A percentile compares a stretch with the other conserved stretches of the same genome.
phyloP scores from a whole-genome alignment of 2,329 filamentous ascomycete genomes.

The Thermomyces lanuginosus region DNA sequence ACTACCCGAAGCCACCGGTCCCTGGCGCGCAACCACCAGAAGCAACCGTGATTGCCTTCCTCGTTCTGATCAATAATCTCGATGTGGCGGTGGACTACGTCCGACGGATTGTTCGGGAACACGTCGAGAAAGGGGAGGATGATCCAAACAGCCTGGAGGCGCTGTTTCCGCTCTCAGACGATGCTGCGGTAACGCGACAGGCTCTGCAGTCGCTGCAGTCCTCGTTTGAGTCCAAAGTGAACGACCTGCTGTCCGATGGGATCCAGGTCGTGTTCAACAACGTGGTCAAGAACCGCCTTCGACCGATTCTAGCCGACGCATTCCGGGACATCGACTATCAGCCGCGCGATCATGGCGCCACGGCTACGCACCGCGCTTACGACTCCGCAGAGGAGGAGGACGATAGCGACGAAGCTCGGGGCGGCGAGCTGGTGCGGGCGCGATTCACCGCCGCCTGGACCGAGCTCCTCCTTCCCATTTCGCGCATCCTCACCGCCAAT shows the following conservation, averaged over 20 bases:
- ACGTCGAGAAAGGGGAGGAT: constrained; percentile 29
- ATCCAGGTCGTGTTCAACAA: constrained; percentile 74
- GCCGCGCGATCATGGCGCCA: constrained; percentile 28
- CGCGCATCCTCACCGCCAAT: constrained; percentile 62
- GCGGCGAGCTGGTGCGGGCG: constrained; percentile 51
- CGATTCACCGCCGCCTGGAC: constrained; percentile 80
- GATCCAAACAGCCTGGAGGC: constrained; percentile 34
- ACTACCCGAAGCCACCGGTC: constrained; percentile 64
- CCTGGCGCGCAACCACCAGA: constrained; percentile 75
- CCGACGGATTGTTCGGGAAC: constrained; percentile 60
- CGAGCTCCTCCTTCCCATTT: constrained; percentile 66
- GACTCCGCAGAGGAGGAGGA: constrained; percentile 19
- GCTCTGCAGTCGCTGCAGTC: constrained; percentile 52
- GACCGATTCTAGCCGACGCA: constrained; percentile 68
- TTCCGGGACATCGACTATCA: constrained; percentile 88
- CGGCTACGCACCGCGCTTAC: constrained; percentile 26
- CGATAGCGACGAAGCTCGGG: constrained; percentile 22
- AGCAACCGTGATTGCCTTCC: constrained; percentile 71
- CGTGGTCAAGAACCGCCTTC: constrained; percentile 68
- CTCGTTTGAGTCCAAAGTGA: constrained; percentile 60
- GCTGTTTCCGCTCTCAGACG: constrained; percentile 65
- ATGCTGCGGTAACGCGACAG: constrained; percentile 52
- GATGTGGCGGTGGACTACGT: constrained; percentile 87
- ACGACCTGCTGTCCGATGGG: constrained; percentile 68
- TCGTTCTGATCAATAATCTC: constrained; percentile 88